Percentiles rank a stretch among this genome's conserved stretches.
phyloP scores from a whole-genome alignment of 495 filamentous ascomycete species.

The Penicillium coffeae region DNA sequence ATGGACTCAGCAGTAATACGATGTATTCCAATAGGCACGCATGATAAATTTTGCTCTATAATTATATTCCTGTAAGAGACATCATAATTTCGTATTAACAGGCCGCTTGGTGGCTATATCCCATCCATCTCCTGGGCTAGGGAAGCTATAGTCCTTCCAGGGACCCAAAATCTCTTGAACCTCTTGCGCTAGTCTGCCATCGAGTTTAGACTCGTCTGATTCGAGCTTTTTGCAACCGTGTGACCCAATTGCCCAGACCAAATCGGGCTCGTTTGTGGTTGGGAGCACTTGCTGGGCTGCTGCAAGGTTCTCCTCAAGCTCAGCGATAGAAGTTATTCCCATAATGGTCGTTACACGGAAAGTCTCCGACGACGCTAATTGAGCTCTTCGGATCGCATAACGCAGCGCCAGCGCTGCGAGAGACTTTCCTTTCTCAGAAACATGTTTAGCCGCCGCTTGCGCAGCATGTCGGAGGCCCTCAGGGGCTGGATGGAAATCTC shows the following conservation, averaged over 20 bases:
- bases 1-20: too few species aligned
- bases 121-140: slow-evolving; percentile 18
- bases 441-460: slow-evolving; percentile 47
- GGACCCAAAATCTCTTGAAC: slow-evolving; percentile 12
- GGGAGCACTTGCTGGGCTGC: slow-evolving; percentile 11
- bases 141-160: slow-evolving; percentile 17
- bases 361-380: slow-evolving; percentile 6
- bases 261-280: not conserved
- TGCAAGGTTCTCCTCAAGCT: slow-evolving; percentile 16
- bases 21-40: too few species aligned
- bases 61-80: too few species aligned
- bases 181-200: not conserved
- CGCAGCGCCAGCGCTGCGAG: slow-evolving; percentile 44
- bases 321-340: slow-evolving; percentile 15
- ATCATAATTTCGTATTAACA: slow-evolving; percentile 1
- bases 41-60: not conserved
- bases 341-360: slow-evolving; percentile 18
- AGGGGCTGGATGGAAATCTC: slow-evolving; percentile 76
- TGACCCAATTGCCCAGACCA: slow-evolving; percentile 9
- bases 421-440: slow-evolving; percentile 55
- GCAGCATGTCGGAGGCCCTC: slow-evolving; percentile 55
- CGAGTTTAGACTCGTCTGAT: not conserved
- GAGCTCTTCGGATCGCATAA: slow-evolving; percentile 15
- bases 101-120: slow-evolving; percentile 13
- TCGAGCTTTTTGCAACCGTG: not conserved